phyloP scores from a whole-genome alignment of 2,329 filamentous ascomycete species.

The Bipolaris sorokiniana region DNA sequence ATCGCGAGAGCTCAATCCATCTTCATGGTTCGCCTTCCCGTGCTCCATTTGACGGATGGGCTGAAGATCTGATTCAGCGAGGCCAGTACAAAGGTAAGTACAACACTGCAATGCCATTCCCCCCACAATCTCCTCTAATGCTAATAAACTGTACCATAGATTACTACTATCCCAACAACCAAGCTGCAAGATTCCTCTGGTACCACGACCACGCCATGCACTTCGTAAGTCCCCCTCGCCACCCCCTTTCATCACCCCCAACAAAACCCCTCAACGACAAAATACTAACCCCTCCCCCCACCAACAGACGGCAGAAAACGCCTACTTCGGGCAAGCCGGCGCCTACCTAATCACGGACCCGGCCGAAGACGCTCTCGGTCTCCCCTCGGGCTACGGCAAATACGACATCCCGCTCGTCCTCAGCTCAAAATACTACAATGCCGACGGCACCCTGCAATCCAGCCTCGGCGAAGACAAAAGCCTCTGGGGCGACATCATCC shows the following conservation, averaged over 20 bases:
- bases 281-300: no score
- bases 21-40: constrained; percentile 61
- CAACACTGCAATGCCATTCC: no score
- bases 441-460: constrained; percentile 59
- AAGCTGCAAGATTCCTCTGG: constrained; percentile 62
- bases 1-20: constrained; percentile 58
- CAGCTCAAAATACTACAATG: constrained; percentile 60
- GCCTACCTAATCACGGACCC: constrained; percentile 63
- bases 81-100: constrained; percentile 58
- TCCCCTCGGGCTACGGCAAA: constrained; percentile 55
- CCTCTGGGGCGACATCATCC: constrained; percentile 63
- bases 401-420: constrained; percentile 64
- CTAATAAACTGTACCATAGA: neutral
- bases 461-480: constrained; percentile 56
- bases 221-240: constrained; percentile 17
- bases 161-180: constrained; percentile 61
- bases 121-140: neutral
- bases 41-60: constrained; percentile 61
- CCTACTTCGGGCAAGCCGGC: constrained; percentile 64
- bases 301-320: constrained; percentile 59
- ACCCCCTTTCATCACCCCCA: no score
- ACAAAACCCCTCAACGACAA: no score
- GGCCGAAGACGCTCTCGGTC: constrained; percentile 56
- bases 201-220: constrained; percentile 57
- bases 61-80: constrained; percentile 58